phyloP scores from a whole-genome alignment of 2,329 filamentous ascomycete species.

The Trichophyton benhamiae region DNA sequence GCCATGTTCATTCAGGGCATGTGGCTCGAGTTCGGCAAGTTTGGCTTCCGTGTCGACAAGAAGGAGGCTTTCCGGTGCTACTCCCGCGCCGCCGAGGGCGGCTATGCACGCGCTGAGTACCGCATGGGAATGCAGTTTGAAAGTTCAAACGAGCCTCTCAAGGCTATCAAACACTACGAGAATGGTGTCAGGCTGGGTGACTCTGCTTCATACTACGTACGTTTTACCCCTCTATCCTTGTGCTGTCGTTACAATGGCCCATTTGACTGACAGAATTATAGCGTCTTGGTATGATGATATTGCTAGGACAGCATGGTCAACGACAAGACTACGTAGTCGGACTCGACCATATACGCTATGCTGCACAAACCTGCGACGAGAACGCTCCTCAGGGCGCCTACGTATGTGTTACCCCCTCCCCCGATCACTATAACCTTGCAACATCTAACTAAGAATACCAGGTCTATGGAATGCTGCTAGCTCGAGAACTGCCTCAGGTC shows the following conservation, averaged over 20 bases:
- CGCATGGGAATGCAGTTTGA: constrained; percentile 98
- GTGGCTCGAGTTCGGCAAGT: constrained; percentile 97
- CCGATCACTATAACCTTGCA: not conserved
- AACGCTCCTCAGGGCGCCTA: constrained; percentile 95
- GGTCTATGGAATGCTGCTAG: constrained; percentile 87
- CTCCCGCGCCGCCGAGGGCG: constrained; percentile 69
- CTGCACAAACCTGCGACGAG: constrained; percentile 81
- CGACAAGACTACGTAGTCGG: constrained; percentile 66
- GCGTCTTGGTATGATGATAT: constrained; percentile 91
- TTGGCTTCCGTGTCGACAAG: constrained; percentile 79
- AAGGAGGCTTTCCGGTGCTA: constrained; percentile 88
- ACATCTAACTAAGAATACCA: constrained; percentile 13
- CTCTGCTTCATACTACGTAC: constrained; percentile 65
- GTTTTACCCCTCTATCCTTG: constrained; percentile 12
- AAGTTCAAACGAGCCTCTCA: constrained; percentile 80
- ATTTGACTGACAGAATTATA: constrained; percentile 30
- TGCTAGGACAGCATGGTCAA: constrained; percentile 87
- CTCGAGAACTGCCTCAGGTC: constrained; percentile 83
- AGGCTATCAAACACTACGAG: constrained; percentile 84
- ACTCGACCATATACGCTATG: constrained; percentile 67
- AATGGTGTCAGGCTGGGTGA: constrained; percentile 67
- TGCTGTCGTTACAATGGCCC: too few relatives aligned
- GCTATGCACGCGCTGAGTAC: constrained; percentile 83
- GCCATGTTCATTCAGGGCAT: constrained; percentile 89
- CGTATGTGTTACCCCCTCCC: constrained; percentile 26